phyloP scores from a whole-genome alignment of 805 yeast genomes.

The Starmerella tilneyi region DNA sequence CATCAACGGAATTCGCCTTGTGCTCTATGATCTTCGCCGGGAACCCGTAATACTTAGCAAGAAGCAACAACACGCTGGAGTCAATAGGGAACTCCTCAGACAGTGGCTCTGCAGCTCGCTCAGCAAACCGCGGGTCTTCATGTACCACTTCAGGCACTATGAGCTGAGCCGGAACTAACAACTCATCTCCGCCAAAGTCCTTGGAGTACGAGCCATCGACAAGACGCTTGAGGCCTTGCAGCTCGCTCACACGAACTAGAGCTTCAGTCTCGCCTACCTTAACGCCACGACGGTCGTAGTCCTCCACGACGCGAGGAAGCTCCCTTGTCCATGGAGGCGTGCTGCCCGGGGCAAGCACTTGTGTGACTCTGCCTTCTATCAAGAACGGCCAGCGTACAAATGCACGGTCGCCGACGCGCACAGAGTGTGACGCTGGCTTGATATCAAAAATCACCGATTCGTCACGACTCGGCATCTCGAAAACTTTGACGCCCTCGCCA shows the following conservation, averaged over 20 bases:
- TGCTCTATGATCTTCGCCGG: conserved; percentile 42
- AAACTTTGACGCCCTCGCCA: conserved; percentile 58
- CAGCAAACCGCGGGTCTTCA: conserved; percentile 62
- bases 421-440: conserved; percentile 34
- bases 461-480: conserved; percentile 75
- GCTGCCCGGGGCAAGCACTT: conserved; percentile 44
- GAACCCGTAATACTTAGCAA: conserved; percentile 79
- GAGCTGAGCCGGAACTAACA: conserved; percentile 64
- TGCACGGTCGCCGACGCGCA: conserved; percentile 43
- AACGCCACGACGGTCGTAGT: conserved; percentile 50
- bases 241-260: conserved; percentile 59
- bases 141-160: conserved; percentile 65
- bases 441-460: conserved; percentile 66
- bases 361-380: conserved; percentile 62
- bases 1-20: conserved; percentile 30
- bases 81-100: conserved; percentile 72
- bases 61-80: conserved; percentile 64
- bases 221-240: conserved; percentile 65
- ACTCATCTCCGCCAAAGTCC: conserved; percentile 47
- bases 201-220: conserved; percentile 67
- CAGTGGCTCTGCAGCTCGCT: conserved; percentile 65
- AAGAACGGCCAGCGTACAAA: conserved; percentile 87
- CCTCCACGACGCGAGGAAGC: conserved; percentile 34
- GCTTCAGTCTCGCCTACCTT: conserved; percentile 44
- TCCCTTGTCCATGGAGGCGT: conserved; percentile 38